Evolutionary conservation across 2,329 filamentous ascomycete species (phyloP), one percentile per base, ranked within the genome.

Genomic region (Beauveria sp.): DNA sequence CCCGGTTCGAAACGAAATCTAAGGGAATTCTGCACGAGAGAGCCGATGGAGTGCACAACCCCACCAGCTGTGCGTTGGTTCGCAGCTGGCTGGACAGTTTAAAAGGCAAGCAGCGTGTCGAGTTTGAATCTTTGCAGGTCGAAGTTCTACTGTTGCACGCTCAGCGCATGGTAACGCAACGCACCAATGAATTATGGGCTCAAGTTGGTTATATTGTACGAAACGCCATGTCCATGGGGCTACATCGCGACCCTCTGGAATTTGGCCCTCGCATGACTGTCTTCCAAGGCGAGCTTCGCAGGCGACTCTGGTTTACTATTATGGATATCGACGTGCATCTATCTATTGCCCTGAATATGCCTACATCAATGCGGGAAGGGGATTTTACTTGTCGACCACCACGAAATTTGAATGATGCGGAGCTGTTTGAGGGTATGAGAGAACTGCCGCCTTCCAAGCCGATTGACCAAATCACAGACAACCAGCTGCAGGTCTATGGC

Each of bases 221-320:
- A 18, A 80, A 82, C 73, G 82, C 81, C 34, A 84, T 84, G 81
- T 80, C 78, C 3, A 84, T 85, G 81, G 82, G 81, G 3, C 72
- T 85, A 52, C 82, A 85, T 65, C 77, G 81, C 4, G 82, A 85
- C 58, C 81, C 82, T 3, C 78, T 78, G 16, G 82, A 85, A 65
- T 83, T 80, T 60, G 74, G 76, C 28, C 72, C 74, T 3, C 75
- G 78, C 34, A 78, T 84, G 57, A 73, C 75, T 5, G 73, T 79
- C 0, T 84, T 82, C 65, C 74, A 78, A 50, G 78, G 77, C n/a
- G 82, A 85, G 69, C 75, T 79, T 63, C 73, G 82, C 40, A 75
- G 82, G n/a, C 76, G 79, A 62, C 68, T 85, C 26, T 85, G 82
- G 82, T 83, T 77, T 56, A 81, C 81, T 3, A 79, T 85, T 46